Conservation (phyloP, 192 early-diverging fungal species). For the Diversispora eburnea region DNA sequence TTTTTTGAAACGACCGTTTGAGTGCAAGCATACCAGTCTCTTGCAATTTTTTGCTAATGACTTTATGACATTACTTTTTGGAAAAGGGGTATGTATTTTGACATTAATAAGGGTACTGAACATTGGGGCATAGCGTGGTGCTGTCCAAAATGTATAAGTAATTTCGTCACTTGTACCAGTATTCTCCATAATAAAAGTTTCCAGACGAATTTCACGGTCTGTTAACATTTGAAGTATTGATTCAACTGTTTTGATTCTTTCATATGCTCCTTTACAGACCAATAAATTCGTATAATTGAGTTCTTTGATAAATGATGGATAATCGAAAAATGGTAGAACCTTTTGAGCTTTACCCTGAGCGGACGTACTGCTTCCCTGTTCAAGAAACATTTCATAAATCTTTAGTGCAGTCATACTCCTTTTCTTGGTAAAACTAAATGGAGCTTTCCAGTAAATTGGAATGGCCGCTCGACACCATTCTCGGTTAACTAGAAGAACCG, state of each 20-base stretch:
- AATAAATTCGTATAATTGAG: slow-evolving; percentile 25
- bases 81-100: slow-evolving; percentile 23
- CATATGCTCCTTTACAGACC: neutral
- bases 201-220: slow-evolving; percentile 14
- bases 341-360: neutral
- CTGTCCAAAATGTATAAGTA: slow-evolving; percentile 7
- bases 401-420: slow-evolving; percentile 14
- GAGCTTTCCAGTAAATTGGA: slow-evolving; percentile 29
- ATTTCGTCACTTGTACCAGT: slow-evolving; percentile 13
- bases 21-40: slow-evolving; percentile 13
- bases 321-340: slow-evolving; percentile 11
- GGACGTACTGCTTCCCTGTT: neutral
- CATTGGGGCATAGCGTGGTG: slow-evolving; percentile 14
- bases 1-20: no score
- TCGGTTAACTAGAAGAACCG: slow-evolving; percentile 20
- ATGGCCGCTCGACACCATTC: neutral
- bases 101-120: slow-evolving; percentile 5
- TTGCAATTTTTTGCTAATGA: slow-evolving; percentile 22
- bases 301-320: slow-evolving; percentile 24
- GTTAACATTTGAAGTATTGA: slow-evolving; percentile 25
- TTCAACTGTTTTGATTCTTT: neutral
- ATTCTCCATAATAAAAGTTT: slow-evolving; percentile 24
- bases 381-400: slow-evolving; percentile 19
- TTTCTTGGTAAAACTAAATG: slow-evolving; percentile 24
- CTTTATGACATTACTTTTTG: slow-evolving; percentile 21